These are phyloP conservation scores for Ophiostoma ips DNA, from an alignment of 2,329 filamentous ascomycete genomes.

Conservation along the genomic window DNA sequence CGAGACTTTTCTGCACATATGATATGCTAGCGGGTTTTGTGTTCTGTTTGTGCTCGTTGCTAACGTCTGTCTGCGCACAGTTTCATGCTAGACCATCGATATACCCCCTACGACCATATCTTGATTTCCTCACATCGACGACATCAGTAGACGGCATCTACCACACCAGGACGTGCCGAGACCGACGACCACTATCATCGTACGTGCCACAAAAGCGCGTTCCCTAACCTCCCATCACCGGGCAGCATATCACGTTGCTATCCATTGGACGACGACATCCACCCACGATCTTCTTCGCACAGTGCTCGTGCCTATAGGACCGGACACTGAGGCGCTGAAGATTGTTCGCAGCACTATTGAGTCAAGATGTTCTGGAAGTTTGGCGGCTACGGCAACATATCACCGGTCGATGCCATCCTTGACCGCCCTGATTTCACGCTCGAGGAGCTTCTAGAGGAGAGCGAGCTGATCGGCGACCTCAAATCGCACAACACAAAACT, in stretches of 20 bases:
- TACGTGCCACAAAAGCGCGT: too few species aligned
- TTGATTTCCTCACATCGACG: conserved; percentile 2
- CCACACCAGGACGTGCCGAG: not conserved
- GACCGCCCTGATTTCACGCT: conserved; percentile 93
- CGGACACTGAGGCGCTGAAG: conserved; percentile 5
- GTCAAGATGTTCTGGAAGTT: conserved; percentile 98
- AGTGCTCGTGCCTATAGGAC: conserved; percentile 3
- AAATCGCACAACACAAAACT: conserved; percentile 98
- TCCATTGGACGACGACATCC: not conserved
- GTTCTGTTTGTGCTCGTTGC: not conserved
- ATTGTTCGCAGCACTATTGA: not conserved
- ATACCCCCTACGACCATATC: conserved; percentile 6
- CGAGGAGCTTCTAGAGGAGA: conserved; percentile 91
- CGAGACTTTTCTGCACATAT: too few species aligned
- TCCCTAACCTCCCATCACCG: not conserved
- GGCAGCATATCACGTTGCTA: not conserved
- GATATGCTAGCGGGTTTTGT: too few species aligned
- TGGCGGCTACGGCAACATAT: conserved; percentile 95
- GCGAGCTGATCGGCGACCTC: conserved; percentile 90
- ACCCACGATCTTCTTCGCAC: not conserved
- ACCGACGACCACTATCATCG: not conserved
- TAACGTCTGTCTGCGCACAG: not conserved
- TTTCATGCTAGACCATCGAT: conserved; percentile 8
- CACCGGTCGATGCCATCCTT: conserved; percentile 89
- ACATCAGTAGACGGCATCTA: conserved; percentile 6